A percentile compares a stretch with the other conserved stretches of the same genome.
These are phyloP conservation scores for Calcarisporium arbuscula DNA, from an alignment of 2,329 filamentous ascomycete species.

Conservation along the genomic window DNA sequence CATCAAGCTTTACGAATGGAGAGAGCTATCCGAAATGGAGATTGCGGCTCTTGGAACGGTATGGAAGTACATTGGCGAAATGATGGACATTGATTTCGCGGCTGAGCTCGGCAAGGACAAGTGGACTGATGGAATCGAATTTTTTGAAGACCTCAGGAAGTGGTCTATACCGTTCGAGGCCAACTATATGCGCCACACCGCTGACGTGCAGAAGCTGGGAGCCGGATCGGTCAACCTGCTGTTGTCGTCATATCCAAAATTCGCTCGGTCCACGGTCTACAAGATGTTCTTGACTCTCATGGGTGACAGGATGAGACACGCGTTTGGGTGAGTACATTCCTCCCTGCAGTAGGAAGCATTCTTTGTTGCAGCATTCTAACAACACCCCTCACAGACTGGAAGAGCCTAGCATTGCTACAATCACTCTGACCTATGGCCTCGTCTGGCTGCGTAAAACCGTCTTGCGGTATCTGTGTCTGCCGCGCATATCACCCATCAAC, in stretches of 20 bases:
- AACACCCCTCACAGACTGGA: no score
- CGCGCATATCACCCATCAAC: slow-evolving; percentile 40
- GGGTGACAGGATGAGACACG: slow-evolving; percentile 55
- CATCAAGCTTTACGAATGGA: slow-evolving; percentile 64
- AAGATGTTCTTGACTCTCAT: slow-evolving; percentile 53
- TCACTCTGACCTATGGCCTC: slow-evolving; percentile 34
- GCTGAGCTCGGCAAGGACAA: slow-evolving; percentile 26
- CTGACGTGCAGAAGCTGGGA: slow-evolving; percentile 45
- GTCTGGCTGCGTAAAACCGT: slow-evolving; percentile 48
- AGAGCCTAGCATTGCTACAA: no score
- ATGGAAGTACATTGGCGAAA: slow-evolving; percentile 66
- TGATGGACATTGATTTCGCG: slow-evolving; percentile 56
- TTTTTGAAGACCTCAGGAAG: slow-evolving; percentile 38
- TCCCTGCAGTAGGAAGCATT: no score
- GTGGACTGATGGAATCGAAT: slow-evolving; percentile 47
- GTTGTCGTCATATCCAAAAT: slow-evolving; percentile 44
- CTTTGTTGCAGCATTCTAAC: no score
- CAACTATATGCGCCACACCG: slow-evolving; percentile 47
- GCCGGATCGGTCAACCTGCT: slow-evolving; percentile 55
- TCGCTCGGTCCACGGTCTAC: slow-evolving; percentile 37
- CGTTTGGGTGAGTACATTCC: slow-evolving; percentile 53
- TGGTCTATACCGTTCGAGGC: slow-evolving; percentile 54
- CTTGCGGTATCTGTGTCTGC: slow-evolving; percentile 53
- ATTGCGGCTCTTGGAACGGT: slow-evolving; percentile 59
- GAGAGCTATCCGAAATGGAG: slow-evolving; percentile 60